Conservation (phyloP, 179 eudicot species). For the Corrigiola litoralis region DNA sequence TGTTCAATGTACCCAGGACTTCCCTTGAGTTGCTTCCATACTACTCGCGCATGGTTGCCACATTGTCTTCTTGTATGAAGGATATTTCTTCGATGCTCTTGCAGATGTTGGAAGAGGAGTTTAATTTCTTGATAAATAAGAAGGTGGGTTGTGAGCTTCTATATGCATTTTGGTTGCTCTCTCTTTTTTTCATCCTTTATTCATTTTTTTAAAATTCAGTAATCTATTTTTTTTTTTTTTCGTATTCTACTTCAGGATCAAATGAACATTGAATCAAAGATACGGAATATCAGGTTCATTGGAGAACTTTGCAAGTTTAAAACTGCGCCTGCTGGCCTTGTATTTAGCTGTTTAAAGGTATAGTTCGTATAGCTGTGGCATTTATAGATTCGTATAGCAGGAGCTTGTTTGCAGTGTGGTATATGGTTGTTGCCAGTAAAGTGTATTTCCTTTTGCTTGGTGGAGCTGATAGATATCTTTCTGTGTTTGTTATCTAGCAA, state of each 20-base stretch:
- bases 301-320: conserved; percentile 97
- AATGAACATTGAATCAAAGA: conserved; percentile 95
- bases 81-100: conserved; percentile 83
- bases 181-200: background rate
- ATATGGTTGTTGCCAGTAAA: background rate
- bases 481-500: no score
- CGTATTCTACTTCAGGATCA: conserved; percentile 59
- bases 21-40: conserved; percentile 90
- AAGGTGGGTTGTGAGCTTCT: conserved; percentile 44
- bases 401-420: background rate
- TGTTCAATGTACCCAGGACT: conserved; percentile 92
- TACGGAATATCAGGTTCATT: conserved; percentile 88
- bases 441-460: background rate
- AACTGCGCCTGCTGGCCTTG: conserved; percentile 77
- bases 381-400: background rate
- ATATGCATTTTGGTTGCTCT: background rate
- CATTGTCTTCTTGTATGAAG: conserved; percentile 93
- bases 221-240: background rate
- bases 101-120: conserved; percentile 95
- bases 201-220: background rate
- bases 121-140: conserved; percentile 77
- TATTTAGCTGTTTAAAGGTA: conserved; percentile 93
- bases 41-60: conserved; percentile 97
- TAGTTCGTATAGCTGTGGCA: conserved; percentile 1
- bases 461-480: no score